Conservation (phyloP, 768 basidiomycete species). For the Cytidiella melzeri region DNA sequence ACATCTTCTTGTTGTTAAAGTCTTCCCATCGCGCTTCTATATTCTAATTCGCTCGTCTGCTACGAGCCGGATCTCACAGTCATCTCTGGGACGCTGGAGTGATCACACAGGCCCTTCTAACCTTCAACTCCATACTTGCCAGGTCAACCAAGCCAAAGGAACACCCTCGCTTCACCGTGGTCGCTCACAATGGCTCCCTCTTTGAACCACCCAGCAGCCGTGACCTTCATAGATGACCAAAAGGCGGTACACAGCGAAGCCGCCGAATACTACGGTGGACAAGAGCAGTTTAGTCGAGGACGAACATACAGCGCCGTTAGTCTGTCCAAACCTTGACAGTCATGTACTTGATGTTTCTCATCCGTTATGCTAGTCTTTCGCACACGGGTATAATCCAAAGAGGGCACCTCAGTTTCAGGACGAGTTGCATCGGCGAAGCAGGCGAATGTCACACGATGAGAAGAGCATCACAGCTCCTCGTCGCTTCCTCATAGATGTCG, state of each 20-base stretch:
- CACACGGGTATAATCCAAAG: conserved; percentile 51
- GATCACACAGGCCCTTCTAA: too few relatives aligned
- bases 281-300: conserved; percentile 72
- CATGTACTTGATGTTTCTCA: neutral
- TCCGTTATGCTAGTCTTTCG: conserved; percentile 16
- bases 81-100: too few relatives aligned
- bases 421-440: conserved; percentile 63
- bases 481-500: conserved; percentile 94
- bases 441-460: conserved; percentile 91
- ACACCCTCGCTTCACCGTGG: too few relatives aligned
- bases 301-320: conserved; percentile 86
- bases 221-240: conserved; percentile 62
- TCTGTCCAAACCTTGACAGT: conserved; percentile 5
- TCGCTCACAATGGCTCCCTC: conserved; percentile 51
- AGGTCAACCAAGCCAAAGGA: too few relatives aligned
- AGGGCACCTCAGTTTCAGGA: conserved; percentile 69
- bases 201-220: conserved; percentile 55
- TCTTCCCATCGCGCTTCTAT: too few relatives aligned
- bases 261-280: conserved; percentile 76
- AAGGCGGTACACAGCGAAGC: conserved; percentile 59
- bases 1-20: too few relatives aligned
- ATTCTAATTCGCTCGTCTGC: too few relatives aligned
- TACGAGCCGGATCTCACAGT: too few relatives aligned
- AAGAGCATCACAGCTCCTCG: conserved; percentile 73
- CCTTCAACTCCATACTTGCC: too few relatives aligned